phyloP scores from a whole-genome alignment of 768 basidiomycete species.

The Udeniomyces megalosporus region DNA sequence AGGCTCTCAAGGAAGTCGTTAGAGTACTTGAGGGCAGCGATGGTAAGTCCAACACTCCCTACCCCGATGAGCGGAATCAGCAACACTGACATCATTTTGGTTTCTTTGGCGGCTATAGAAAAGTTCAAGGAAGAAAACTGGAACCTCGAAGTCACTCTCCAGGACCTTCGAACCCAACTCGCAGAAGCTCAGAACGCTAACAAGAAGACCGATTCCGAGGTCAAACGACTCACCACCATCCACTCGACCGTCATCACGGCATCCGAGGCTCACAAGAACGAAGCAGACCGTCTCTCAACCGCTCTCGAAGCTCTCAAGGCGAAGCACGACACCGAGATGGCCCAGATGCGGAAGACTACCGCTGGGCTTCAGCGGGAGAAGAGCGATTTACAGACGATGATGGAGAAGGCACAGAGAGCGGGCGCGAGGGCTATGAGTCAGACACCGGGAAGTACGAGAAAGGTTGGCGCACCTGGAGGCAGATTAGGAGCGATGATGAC shows the following conservation, averaged over 20 bases:
- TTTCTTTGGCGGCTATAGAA: constrained; percentile 38
- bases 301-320: constrained; percentile 57
- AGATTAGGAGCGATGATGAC: not conserved
- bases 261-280: constrained; percentile 72
- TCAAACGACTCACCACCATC: constrained; percentile 59
- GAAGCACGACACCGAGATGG: constrained; percentile 90
- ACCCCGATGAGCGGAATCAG: too few species aligned
- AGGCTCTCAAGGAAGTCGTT: constrained; percentile 50
- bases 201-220: constrained; percentile 62
- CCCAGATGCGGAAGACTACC: constrained; percentile 70
- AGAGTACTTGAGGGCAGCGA: constrained; percentile 63
- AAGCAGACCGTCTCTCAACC: constrained; percentile 52
- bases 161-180: constrained; percentile 62
- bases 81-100: constrained; percentile 3
- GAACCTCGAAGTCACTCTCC: constrained; percentile 87
- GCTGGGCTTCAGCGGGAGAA: constrained; percentile 83
- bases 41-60: constrained; percentile 38
- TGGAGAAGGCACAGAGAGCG: constrained; percentile 50
- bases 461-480: constrained; percentile 6
- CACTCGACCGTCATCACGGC: constrained; percentile 57
- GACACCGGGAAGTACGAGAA: constrained; percentile 4
- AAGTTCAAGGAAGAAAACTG: constrained; percentile 98
- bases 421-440: not conserved
- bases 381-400: constrained; percentile 64
- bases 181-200: constrained; percentile 47